Evolutionary conservation across 805 yeast genomes (phyloP).

Genomic region (Metschnikowia reukaufii): DNA sequence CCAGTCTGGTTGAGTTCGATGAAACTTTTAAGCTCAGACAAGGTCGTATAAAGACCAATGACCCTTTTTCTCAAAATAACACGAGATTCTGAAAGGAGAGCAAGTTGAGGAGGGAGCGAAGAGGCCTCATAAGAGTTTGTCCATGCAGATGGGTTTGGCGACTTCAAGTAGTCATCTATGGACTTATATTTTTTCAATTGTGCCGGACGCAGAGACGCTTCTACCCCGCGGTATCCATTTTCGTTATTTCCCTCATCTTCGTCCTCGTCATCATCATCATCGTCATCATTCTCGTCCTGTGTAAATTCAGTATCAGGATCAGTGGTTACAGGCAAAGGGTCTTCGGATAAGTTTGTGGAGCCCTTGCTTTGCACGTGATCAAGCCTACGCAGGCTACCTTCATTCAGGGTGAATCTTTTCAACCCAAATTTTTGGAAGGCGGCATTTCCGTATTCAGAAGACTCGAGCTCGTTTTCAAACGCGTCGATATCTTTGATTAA

Average conservation of each 20-base stretch:
- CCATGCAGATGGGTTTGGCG: slow-evolving; percentile 33
- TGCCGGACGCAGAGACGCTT: slow-evolving; percentile 1
- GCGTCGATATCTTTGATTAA: slow-evolving; percentile 62
- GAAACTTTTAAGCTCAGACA: slow-evolving; percentile 50
- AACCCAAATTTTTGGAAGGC: slow-evolving; percentile 12
- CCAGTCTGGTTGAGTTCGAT: slow-evolving; percentile 54
- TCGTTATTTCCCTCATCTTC: slow-evolving; percentile 10
- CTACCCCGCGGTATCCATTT: slow-evolving; percentile 7
- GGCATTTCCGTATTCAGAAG: slow-evolving; percentile 10
- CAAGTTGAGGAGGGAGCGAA: slow-evolving; percentile 20
- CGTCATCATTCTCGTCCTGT: slow-evolving; percentile 22
- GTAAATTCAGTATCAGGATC: slow-evolving; percentile 40
- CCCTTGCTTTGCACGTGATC: slow-evolving; percentile 15
- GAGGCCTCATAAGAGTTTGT: slow-evolving; percentile 8
- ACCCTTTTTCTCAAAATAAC: slow-evolving; percentile 47
- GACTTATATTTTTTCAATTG: slow-evolving; percentile 22
- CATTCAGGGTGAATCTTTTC: slow-evolving; percentile 9
- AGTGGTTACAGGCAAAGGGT: slow-evolving; percentile 21
- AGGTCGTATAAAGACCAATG: slow-evolving; percentile 44
- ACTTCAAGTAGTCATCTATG: slow-evolving; percentile 38
- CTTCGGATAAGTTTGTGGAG: slow-evolving; percentile 22
- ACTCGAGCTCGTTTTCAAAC: slow-evolving; percentile 45
- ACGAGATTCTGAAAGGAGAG: slow-evolving; percentile 44
- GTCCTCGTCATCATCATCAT: slow-evolving; percentile 11
- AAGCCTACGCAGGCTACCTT: background rate